Conservation (phyloP, 2,329 filamentous ascomycete species). For the Xylariaceae sp. region DNA sequence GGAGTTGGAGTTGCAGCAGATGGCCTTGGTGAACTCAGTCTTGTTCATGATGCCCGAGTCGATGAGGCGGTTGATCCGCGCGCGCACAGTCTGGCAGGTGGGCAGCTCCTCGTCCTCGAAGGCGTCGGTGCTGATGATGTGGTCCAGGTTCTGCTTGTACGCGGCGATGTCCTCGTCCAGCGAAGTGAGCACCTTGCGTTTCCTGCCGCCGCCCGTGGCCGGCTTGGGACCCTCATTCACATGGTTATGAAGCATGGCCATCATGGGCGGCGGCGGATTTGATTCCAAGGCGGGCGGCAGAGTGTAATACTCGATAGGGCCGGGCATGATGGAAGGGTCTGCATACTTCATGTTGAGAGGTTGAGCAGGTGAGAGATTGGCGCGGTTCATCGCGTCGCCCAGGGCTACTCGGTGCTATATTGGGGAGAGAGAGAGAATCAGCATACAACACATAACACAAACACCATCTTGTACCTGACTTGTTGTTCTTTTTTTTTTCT, state of each 20-base stretch:
- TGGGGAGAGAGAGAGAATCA: background rate
- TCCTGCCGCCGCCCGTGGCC: slow-evolving; percentile 13
- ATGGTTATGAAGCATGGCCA: background rate
- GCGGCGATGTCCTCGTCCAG: slow-evolving; percentile 26
- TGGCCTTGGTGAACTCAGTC: slow-evolving; percentile 21
- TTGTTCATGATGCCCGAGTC: slow-evolving; percentile 26
- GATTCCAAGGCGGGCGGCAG: background rate
- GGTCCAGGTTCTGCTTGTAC: slow-evolving; percentile 26
- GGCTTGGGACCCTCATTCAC: background rate
- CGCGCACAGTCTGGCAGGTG: slow-evolving; percentile 18
- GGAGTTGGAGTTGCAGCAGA: slow-evolving; percentile 8
- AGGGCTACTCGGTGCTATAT: background rate
- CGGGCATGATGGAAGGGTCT: background rate
- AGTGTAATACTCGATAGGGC: background rate
- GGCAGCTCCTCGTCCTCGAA: slow-evolving; percentile 10
- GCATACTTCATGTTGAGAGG: background rate
- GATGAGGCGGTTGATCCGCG: slow-evolving; percentile 22
- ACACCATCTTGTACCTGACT: no score
- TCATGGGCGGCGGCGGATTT: background rate
- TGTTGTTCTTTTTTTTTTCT: no score
- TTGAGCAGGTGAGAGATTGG: background rate
- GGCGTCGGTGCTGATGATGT: slow-evolving; percentile 10
- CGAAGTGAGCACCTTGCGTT: slow-evolving; percentile 24
- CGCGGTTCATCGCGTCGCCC: slow-evolving; percentile 6
- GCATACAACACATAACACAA: background rate